These are phyloP conservation scores for Salix viminalis DNA, from an alignment of 345 rosid species.

Conservation along the genomic window DNA sequence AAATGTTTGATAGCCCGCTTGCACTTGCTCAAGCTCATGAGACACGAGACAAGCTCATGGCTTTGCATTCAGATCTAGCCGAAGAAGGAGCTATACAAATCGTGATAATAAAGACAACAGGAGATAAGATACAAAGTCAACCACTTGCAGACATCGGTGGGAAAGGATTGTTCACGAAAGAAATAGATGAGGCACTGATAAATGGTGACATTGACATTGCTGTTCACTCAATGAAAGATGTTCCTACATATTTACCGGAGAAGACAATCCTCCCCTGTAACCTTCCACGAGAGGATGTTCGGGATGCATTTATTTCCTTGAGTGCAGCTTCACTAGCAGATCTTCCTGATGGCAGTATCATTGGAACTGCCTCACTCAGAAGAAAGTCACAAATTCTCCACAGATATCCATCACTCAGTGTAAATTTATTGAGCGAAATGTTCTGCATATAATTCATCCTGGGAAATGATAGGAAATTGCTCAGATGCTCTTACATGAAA, in stretches of 20 bases:
- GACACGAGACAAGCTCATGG: constrained; percentile 75
- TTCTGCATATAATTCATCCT: background rate
- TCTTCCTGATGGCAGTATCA: constrained; percentile 77
- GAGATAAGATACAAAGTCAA: constrained; percentile 82
- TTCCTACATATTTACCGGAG: constrained; percentile 87
- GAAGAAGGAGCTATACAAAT: constrained; percentile 90
- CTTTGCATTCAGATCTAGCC: constrained; percentile 61
- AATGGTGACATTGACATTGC: constrained; percentile 91
- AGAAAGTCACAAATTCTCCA: constrained; percentile 92
- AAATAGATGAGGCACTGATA: constrained; percentile 86
- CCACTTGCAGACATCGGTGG: constrained; percentile 99
- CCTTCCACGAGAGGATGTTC: constrained; percentile 87
- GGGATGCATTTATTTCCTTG: constrained; percentile 84
- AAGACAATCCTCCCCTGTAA: constrained; percentile 85
- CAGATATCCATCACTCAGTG: constrained; percentile 72
- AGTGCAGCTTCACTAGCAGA: constrained; percentile 61
- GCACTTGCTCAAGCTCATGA: constrained; percentile 99
- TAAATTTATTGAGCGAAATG: constrained; percentile 24
- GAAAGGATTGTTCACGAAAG: constrained; percentile 94
- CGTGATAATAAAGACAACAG: constrained; percentile 90
- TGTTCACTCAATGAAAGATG: constrained; percentile 98
- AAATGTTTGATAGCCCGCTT: constrained; percentile 68
- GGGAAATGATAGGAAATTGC: background rate
- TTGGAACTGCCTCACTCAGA: constrained; percentile 97
- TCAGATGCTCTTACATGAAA: background rate